Evolutionary conservation across 2,329 filamentous ascomycete species (phyloP), one percentile per base, ranked within the genome.

Genomic region (Botrytis sinoallii): DNA sequence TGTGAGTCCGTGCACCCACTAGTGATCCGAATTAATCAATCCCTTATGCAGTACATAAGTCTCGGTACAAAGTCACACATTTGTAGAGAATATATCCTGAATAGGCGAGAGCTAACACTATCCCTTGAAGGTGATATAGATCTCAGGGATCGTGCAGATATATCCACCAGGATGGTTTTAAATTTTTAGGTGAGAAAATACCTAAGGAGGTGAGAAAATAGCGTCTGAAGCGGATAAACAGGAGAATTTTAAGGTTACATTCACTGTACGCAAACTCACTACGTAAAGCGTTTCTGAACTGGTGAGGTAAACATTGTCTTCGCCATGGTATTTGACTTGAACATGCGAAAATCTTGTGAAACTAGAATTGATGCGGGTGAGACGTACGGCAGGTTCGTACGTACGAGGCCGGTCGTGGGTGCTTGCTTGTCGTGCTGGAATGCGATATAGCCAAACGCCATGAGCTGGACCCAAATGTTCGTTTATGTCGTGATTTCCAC

Each of bases 401-500:
- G 35, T 55, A 6, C 6, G 22, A 67, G 32, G 20, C 46, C 22
- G 20, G 22, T 2, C 32, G 48, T 16, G 32, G 3, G 3, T 52
- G 44, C 22, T 38, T n/a, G 22, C 32, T 35, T 20, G 10, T 29
- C 52, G 14, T 40, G 12, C 42, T 48, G 32, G n/a, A 18, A n/a
- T 55, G 8, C 46, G 9, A 35, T 38, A 4, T 40, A 52, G 46
- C 14, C 9, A 55, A 22, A 67, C 5, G 22, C 65, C 32, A 38
- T n/a, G 32, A 7, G 65, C 65, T 52, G 32, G 32, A 40, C 65
- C 46, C 46, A 40, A 29, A 25, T 20, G 20, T 32, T 68, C 1
- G 48, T 68, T 68, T 32, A 57, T 68, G 35, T 68, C 18, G 66
- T 68, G 48, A 68, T 68, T 68, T 55, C 48, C 66, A 57, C 48